These are phyloP conservation scores for sorghum (Sorghum bicolor) DNA, from an alignment of 176 grass and related monocot species.

Conservation along the genomic window Sorghum_bicolor_NCBIv3 NC_012871.2:57430001-57430500, in stretches of 20 bases:
- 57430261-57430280: slow-evolving; percentile 94
- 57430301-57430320: slow-evolving; percentile 61
- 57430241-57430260: slow-evolving; percentile 98
- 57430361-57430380: neutral
- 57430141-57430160: slow-evolving; percentile 95
- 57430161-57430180: slow-evolving; percentile 81
- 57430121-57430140: slow-evolving; percentile 86
- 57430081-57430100: slow-evolving; percentile 97
- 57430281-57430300: slow-evolving; percentile 71
- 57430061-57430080: slow-evolving; percentile 23
- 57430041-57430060: neutral
- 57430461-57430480: neutral
- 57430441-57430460: neutral
- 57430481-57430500: neutral
- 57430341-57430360: neutral
- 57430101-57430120: slow-evolving; percentile 91
- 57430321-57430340: slow-evolving; percentile 21
- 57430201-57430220: slow-evolving; percentile 97
- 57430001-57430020: neutral
- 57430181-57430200: slow-evolving; percentile 88
- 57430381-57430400: neutral
- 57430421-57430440: neutral
- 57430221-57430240: slow-evolving; percentile 94
- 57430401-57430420: neutral
- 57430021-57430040: neutral